Evolutionary conservation across 1,284 basidiomycete species (phyloP), one percentile per base, ranked within the genome.

Genomic region (Wallemia mellicola): DNA sequence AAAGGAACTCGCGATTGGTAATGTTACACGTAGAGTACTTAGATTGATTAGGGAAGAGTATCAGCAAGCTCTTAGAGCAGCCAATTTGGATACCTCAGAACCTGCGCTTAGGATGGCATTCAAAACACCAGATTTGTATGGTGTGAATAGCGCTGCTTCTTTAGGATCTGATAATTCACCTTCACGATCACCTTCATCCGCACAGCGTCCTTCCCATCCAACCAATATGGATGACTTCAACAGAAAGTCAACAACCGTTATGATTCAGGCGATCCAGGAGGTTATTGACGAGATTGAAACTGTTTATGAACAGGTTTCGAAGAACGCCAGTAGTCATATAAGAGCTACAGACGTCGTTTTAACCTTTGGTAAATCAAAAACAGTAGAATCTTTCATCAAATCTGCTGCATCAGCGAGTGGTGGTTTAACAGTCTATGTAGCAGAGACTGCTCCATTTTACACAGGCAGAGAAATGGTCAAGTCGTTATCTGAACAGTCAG

Each of bases 331-430:
- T 68, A 89, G 95, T 69, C 92, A 98, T 69, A 86, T 98, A 62
- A 91, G 96, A 70, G 87, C 87, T 11, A 88, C 94, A 64, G 92
- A 98, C 70, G 91, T 95, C 64, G 89, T 98, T 64, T 72, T 98
- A 63, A 98, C 92, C 0, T 77, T 98, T 48, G 91, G 91, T n/a
- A 79, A 86, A 71, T 92, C 88, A 48, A 79, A 77, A 66, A 96
- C 92, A 0, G 88, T 96, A n/a, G 86, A 89, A 68, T 76, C 82
- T 1, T 98, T 96, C 72, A 74, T 98, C 59, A 89, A 86, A 69
- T 76, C 85, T 14, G 92, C 89, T 1, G 84, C 83, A 24, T 83
- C 86, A 64, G 79, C 87, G 67, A 17, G 14, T 11, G 77, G 87
- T 64, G 91, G 91, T 68, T 96, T 89, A 68, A 94, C 91, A 26